Conservation (phyloP, 2,329 filamentous ascomycete species). For the Pseudonectria buxi region DNA sequence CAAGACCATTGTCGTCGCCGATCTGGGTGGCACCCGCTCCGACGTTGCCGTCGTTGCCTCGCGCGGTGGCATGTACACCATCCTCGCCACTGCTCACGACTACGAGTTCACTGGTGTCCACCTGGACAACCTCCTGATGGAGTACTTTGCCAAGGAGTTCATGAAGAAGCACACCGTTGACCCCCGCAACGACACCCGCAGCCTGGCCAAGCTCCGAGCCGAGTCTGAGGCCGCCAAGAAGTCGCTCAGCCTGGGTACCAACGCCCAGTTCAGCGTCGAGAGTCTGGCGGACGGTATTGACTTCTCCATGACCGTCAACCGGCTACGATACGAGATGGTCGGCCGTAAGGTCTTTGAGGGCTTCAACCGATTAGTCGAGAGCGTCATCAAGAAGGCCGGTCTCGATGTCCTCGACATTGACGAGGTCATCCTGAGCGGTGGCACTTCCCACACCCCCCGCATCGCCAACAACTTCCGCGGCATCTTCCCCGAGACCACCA, state of each 20-base stretch:
- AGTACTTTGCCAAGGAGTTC: conserved; percentile 98
- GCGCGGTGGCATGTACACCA: conserved; percentile 91
- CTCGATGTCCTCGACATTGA: conserved; percentile 90
- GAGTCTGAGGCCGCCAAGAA: conserved; percentile 91
- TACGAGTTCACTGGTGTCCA: conserved; percentile 85
- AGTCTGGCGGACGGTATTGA: conserved; percentile 83
- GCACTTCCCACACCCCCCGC: conserved; percentile 88
- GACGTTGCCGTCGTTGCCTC: conserved; percentile 88
- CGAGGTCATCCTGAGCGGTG: conserved; percentile 89
- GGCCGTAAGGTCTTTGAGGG: conserved; percentile 80
- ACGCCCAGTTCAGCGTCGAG: conserved; percentile 89
- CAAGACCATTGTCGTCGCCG: conserved; percentile 86
- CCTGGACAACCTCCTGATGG: conserved; percentile 84
- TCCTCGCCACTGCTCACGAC: conserved; percentile 89
- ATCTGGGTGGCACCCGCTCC: conserved; percentile 86
- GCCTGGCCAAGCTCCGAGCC: conserved; percentile 84
- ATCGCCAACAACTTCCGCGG: conserved; percentile 73
- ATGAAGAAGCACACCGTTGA: conserved; percentile 93
- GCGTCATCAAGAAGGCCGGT: conserved; percentile 83
- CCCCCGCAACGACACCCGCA: conserved; percentile 72
- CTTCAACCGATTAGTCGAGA: conserved; percentile 78
- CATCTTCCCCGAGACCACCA: conserved; percentile 75
- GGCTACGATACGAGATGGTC: conserved; percentile 85
- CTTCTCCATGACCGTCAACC: conserved; percentile 87
- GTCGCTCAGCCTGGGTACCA: conserved; percentile 78